A percentile compares a stretch with the other conserved stretches of the same genome.
These are phyloP conservation scores for Biscogniauxia marginata DNA, from an alignment of 2,329 filamentous ascomycete species.

Conservation along the genomic window DNA sequence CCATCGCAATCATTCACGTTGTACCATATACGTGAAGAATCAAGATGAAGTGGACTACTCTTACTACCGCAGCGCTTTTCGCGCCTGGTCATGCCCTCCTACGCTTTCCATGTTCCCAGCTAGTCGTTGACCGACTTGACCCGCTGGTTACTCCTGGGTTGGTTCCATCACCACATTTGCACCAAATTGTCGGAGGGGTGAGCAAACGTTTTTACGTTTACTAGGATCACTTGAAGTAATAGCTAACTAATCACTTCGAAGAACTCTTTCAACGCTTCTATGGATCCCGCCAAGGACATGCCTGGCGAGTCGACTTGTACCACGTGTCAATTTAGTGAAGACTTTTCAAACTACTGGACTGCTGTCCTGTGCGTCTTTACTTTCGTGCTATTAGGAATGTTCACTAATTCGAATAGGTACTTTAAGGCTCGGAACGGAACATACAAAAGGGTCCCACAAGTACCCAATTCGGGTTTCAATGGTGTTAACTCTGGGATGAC, in stretches of 20 bases:
- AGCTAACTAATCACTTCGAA: slow-evolving; percentile 12
- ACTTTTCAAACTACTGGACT: slow-evolving; percentile 32
- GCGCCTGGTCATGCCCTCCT: slow-evolving; percentile 12
- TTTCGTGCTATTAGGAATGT: background rate
- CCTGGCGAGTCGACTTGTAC: slow-evolving; percentile 41
- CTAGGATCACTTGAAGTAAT: background rate
- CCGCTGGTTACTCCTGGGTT: slow-evolving; percentile 43
- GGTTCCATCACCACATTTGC: slow-evolving; percentile 55
- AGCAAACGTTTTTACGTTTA: slow-evolving; percentile 4
- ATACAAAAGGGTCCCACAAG: slow-evolving; percentile 39
- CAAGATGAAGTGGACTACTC: slow-evolving; percentile 12
- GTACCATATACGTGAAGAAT: background rate
- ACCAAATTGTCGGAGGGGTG: slow-evolving; percentile 57
- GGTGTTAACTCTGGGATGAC: slow-evolving; percentile 5
- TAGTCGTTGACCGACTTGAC: slow-evolving; percentile 32
- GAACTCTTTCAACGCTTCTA: slow-evolving; percentile 47
- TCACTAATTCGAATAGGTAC: slow-evolving; percentile 20
- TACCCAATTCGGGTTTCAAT: background rate
- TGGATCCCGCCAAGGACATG: slow-evolving; percentile 36
- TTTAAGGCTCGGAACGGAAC: slow-evolving; percentile 41
- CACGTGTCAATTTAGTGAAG: slow-evolving; percentile 23
- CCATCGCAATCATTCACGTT: background rate
- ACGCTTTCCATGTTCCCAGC: slow-evolving; percentile 9
- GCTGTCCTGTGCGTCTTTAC: slow-evolving; percentile 32
- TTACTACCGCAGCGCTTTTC: slow-evolving; percentile 10